These are phyloP conservation scores for Septoria linicola DNA, from an alignment of 2,329 filamentous ascomycete genomes.

Conservation along the genomic window DNA sequence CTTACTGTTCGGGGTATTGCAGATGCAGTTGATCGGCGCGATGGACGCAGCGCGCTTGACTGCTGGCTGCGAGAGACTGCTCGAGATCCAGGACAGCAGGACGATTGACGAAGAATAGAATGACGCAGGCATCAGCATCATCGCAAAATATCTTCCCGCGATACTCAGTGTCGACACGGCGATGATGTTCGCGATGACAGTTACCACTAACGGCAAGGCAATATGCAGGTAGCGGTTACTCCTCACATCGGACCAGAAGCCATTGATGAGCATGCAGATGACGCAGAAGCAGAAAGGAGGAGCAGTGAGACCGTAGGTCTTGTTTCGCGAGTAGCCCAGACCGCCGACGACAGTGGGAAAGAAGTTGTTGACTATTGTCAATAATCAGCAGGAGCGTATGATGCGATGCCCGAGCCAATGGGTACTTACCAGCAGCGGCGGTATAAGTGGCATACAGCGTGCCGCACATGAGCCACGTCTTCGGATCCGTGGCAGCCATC, in stretches of 20 bases:
- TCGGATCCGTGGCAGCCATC: constrained; percentile 29
- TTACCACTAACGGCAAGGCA: constrained; percentile 52
- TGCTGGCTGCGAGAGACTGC: constrained; percentile 29
- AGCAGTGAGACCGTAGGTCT: constrained; percentile 23
- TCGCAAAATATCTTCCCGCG: constrained; percentile 59
- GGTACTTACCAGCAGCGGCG: constrained; percentile 14
- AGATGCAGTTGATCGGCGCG: constrained; percentile 32
- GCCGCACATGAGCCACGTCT: constrained; percentile 26
- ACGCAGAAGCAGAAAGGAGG: constrained; percentile 27
- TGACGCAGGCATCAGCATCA: constrained; percentile 57
- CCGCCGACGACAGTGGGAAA: constrained; percentile 41
- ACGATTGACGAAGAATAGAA: constrained; percentile 60
- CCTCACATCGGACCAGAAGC: constrained; percentile 24
- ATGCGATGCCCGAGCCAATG: neutral
- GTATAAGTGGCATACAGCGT: constrained; percentile 23
- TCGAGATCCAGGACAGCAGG: constrained; percentile 58
- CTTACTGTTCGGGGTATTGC: constrained; percentile 31
- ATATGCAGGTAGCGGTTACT: constrained; percentile 58
- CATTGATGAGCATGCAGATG: constrained; percentile 27
- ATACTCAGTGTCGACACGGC: constrained; percentile 58
- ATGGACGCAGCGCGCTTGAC: constrained; percentile 32
- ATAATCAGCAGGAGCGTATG: neutral
- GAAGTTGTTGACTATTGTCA: constrained; percentile 33
- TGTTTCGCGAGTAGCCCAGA: constrained; percentile 37
- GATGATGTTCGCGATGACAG: constrained; percentile 60